Percentiles rank a stretch among this genome's conserved stretches.
Evolutionary conservation across 2,329 filamentous ascomycete species (phyloP).

Genomic region (Diaporthe vexans): DNA sequence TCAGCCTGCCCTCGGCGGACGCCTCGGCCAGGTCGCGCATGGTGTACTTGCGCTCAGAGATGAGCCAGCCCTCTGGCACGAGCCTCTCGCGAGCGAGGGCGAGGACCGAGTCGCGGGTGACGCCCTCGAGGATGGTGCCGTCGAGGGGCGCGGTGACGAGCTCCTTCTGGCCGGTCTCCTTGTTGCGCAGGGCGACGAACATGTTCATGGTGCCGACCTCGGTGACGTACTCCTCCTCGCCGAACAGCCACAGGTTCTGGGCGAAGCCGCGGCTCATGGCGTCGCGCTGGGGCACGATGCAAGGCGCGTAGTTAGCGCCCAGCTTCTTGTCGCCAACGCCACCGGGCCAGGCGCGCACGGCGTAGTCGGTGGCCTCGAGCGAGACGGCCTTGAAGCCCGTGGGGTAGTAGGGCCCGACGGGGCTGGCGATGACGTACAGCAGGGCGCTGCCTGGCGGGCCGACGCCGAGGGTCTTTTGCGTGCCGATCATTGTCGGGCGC

Average conservation of each 20-base stretch:
- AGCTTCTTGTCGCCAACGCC: conserved; percentile 99
- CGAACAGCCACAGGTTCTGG: conserved; percentile 98
- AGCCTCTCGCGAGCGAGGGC: conserved; percentile 86
- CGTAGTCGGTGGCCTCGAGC: conserved; percentile 95
- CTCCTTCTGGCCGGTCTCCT: conserved; percentile 90
- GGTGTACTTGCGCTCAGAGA: conserved; percentile 91
- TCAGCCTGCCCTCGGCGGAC: conserved; percentile 83
- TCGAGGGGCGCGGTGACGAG: conserved; percentile 95
- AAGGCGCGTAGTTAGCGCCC: conserved; percentile 99
- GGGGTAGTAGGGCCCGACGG: conserved; percentile 97
- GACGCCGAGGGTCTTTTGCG: conserved; percentile 93
- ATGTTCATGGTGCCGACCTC: conserved; percentile 99
- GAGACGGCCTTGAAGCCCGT: conserved; percentile 98
- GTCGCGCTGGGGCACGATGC: conserved; percentile 95
- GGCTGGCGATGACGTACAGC: conserved; percentile 94
- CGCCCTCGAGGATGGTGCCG: conserved; percentile 95
- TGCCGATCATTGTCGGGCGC: conserved; percentile 96
- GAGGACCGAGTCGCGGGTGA: conserved; percentile 94
- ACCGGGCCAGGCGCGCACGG: conserved; percentile 96
- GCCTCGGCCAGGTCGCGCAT: conserved; percentile 90
- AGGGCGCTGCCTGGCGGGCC: conserved; percentile 92
- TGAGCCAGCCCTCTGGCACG: conserved; percentile 86
- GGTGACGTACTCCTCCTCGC: conserved; percentile 94
- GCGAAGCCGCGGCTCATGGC: conserved; percentile 94
- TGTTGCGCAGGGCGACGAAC: conserved; percentile 88